These are phyloP conservation scores for Hypoxylon lienhwacheense DNA, from an alignment of 495 filamentous ascomycete genomes.

Conservation along the genomic window DNA sequence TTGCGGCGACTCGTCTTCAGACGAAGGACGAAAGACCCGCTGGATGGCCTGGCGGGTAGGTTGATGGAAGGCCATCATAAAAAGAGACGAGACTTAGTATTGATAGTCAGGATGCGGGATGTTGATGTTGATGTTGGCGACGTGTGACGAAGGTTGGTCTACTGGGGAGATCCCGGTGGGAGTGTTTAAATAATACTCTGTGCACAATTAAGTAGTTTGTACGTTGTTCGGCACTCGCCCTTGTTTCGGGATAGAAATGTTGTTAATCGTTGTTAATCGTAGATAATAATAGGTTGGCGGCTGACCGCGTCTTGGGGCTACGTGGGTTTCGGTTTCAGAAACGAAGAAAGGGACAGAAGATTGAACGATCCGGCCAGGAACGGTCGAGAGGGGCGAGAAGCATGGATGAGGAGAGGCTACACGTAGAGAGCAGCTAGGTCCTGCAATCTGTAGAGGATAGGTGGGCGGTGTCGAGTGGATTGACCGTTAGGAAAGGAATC, in stretches of 20 bases:
- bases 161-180: constrained; percentile 31
- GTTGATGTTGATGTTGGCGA: constrained; percentile 10
- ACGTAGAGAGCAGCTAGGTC: constrained; percentile 19
- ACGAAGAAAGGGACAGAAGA: constrained; percentile 18
- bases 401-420: constrained; percentile 29
- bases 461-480: constrained; percentile 23
- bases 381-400: constrained; percentile 24
- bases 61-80: constrained; percentile 82
- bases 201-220: too few relatives aligned
- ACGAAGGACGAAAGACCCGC: constrained; percentile 58
- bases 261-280: constrained; percentile 26
- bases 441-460: constrained; percentile 20
- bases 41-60: constrained; percentile 64
- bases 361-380: constrained; percentile 14
- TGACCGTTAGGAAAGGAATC: constrained; percentile 8
- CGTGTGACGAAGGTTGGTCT: constrained; percentile 26
- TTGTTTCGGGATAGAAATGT: constrained; percentile 10
- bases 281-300: too few relatives aligned
- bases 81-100: constrained; percentile 6
- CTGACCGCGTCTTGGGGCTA: constrained; percentile 25
- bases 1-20: constrained; percentile 50
- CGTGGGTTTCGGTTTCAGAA: constrained; percentile 19
- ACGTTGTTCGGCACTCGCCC: constrained; percentile 7
- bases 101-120: not conserved
- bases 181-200: constrained; percentile 31